Conservation (phyloP, 2,329 filamentous ascomycete species). For the Fusarium pseudograminearum region DNA sequence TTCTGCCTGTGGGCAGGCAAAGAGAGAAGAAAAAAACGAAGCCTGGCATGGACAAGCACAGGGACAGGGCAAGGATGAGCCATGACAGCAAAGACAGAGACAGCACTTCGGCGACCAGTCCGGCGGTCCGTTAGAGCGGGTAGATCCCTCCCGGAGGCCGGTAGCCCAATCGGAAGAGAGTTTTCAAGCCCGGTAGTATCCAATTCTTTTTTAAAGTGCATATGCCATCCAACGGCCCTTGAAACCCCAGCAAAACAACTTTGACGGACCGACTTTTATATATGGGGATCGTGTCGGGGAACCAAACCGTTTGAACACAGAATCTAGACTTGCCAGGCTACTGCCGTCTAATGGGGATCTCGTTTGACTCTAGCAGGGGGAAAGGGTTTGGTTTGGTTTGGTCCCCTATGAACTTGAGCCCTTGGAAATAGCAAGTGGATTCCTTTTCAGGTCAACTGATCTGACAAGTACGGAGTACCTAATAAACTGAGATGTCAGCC, state of each 20-base stretch:
- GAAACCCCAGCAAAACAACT: constrained; percentile 27
- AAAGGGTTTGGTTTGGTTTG: background rate
- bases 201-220: constrained; percentile 24
- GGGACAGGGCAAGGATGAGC: background rate
- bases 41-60: background rate
- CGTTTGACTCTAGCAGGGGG: constrained; percentile 4
- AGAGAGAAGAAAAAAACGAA: background rate
- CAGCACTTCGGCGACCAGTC: constrained; percentile 25
- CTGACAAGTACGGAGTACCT: constrained; percentile 7
- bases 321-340: constrained; percentile 1
- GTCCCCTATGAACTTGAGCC: background rate
- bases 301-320: background rate
- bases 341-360: constrained; percentile 23
- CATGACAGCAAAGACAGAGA: background rate
- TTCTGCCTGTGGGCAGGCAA: background rate
- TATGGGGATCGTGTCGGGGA: constrained; percentile 14
- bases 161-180: constrained; percentile 32
- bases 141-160: constrained; percentile 31
- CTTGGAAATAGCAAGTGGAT: background rate
- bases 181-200: constrained; percentile 12
- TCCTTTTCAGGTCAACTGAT: background rate
- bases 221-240: constrained; percentile 25
- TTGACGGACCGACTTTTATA: constrained; percentile 23
- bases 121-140: constrained; percentile 31
- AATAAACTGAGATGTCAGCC: constrained; percentile 27